Conservation (phyloP, 139 green algal genomes). For the Chlamydomonas eustigma region DNA sequence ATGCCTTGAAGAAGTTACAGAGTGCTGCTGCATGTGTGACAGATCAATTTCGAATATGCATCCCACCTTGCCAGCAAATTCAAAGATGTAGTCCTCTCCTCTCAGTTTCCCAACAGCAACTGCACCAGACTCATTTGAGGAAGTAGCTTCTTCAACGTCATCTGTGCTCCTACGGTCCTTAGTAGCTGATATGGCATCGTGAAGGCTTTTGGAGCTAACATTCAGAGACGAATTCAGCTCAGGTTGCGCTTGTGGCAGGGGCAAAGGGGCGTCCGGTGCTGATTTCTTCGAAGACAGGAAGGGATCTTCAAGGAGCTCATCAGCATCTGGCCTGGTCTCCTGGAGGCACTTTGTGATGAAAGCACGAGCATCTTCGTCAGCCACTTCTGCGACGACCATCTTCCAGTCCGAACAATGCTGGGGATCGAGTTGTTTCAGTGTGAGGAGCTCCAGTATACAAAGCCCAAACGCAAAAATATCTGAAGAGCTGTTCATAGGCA, state of each 20-base stretch:
- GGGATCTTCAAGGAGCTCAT: slow-evolving; percentile 78
- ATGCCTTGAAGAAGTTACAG: too few species aligned
- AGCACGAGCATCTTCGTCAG: slow-evolving; percentile 57
- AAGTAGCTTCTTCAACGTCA: not conserved
- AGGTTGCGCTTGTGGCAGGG: not conserved
- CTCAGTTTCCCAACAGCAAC: slow-evolving; percentile 71
- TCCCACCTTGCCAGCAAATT: slow-evolving; percentile 66
- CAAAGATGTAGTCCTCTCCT: slow-evolving; percentile 88
- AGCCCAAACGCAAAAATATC: slow-evolving; percentile 98
- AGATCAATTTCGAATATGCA: too few species aligned
- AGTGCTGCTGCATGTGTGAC: too few species aligned
- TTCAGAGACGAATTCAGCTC: not conserved
- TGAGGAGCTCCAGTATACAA: slow-evolving; percentile 95
- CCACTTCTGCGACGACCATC: slow-evolving; percentile 49
- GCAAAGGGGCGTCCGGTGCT: not conserved
- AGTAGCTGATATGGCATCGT: slow-evolving; percentile 1
- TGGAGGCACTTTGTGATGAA: slow-evolving; percentile 84
- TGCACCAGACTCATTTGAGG: slow-evolving; percentile 9
- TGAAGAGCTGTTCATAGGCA: slow-evolving; percentile 32
- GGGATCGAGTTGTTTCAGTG: slow-evolving; percentile 68
- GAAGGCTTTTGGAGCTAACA: not conserved
- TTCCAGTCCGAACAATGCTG: slow-evolving; percentile 41
- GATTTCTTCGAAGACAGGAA: slow-evolving; percentile 51
- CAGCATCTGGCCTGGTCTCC: slow-evolving; percentile 59
- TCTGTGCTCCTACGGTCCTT: not conserved